Conservation (phyloP, 2,329 filamentous ascomycete genomes). For the Chaetomiaceae sp. region DNA sequence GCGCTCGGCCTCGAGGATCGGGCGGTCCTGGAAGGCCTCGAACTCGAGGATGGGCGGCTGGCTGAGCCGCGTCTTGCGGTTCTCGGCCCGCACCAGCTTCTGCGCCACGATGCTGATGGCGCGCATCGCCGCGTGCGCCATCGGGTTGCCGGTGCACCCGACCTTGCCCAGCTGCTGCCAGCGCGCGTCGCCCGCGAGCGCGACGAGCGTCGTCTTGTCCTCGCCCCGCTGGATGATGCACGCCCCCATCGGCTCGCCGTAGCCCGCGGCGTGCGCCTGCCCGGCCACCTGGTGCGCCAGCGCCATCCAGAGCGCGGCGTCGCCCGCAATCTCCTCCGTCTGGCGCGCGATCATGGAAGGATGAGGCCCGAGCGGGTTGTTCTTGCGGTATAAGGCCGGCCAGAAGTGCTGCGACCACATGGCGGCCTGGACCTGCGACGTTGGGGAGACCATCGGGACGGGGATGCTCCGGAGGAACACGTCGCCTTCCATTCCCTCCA, state of each 20-base stretch:
- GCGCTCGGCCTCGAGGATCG: slow-evolving; percentile 61
- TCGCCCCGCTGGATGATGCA: slow-evolving; percentile 62
- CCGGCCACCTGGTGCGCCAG: slow-evolving; percentile 59
- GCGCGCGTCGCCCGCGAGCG: slow-evolving; percentile 70
- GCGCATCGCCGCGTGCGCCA: slow-evolving; percentile 71
- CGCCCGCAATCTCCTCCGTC: slow-evolving; percentile 59
- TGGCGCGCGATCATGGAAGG: slow-evolving; percentile 66
- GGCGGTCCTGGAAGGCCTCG: slow-evolving; percentile 61
- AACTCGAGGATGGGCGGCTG: slow-evolving; percentile 42
- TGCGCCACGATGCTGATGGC: slow-evolving; percentile 78
- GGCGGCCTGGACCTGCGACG: slow-evolving; percentile 66
- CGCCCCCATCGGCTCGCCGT: slow-evolving; percentile 66
- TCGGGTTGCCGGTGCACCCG: slow-evolving; percentile 58
- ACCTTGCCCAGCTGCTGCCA: slow-evolving; percentile 50
- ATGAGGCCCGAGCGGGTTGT: slow-evolving; percentile 79
- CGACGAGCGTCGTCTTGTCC: slow-evolving; percentile 54
- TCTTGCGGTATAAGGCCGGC: slow-evolving; percentile 81
- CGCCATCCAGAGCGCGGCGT: slow-evolving; percentile 60
- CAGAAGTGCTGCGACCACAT: slow-evolving; percentile 72
- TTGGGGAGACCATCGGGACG: slow-evolving; percentile 68
- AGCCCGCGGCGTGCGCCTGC: slow-evolving; percentile 49
- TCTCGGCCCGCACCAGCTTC: slow-evolving; percentile 53
- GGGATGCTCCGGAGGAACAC: slow-evolving; percentile 57
- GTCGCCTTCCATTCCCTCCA: slow-evolving; percentile 47
- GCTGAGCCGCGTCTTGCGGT: slow-evolving; percentile 29